A percentile compares a stretch with the other conserved stretches of the same genome.
These are phyloP conservation scores for Xylaria acuta DNA, from an alignment of 495 filamentous ascomycete species.

Conservation along the genomic window DNA sequence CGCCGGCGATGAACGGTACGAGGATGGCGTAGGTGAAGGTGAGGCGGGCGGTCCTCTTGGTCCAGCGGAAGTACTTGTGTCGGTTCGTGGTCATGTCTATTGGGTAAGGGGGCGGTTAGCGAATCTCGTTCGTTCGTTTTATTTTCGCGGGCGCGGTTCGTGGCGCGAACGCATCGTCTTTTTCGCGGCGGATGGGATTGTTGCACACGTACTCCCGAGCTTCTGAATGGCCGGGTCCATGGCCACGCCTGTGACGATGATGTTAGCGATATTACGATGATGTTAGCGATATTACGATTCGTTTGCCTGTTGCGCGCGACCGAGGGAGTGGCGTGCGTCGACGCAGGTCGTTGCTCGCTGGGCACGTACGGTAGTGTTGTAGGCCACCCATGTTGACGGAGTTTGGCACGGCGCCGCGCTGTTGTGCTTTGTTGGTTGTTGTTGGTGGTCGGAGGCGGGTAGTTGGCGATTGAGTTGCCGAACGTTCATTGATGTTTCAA, in stretches of 20 bases:
- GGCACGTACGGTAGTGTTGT: conserved; percentile 50
- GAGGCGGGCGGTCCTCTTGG: conserved; percentile 76
- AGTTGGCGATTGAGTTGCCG: conserved; percentile 11
- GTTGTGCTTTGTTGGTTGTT: conserved; percentile 12
- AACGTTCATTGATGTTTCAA: not conserved
- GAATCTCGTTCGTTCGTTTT: not conserved
- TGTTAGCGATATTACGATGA: conserved; percentile 9
- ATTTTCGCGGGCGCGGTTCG: not conserved
- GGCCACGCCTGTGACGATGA: conserved; percentile 54
- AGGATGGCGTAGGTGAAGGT: conserved; percentile 74
- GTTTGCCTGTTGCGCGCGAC: not conserved
- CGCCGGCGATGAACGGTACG: conserved; percentile 72
- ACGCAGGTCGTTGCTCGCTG: not conserved
- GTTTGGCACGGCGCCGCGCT: conserved; percentile 24
- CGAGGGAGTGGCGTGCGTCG: not conserved
- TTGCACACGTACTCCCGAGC: conserved; percentile 67
- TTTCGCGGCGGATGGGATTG: not conserved
- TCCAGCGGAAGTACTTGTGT: conserved; percentile 96
- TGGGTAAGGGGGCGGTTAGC: conserved; percentile 13
- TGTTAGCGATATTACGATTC: conserved; percentile 10
- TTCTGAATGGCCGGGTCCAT: conserved; percentile 81
- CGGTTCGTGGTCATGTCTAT: conserved; percentile 85
- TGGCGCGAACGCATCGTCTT: not conserved
- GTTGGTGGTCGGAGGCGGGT: not conserved
- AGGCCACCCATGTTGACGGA: conserved; percentile 50